Evolutionary conservation across 352 stramenopile species (phyloP).

Genomic region (Phytophthora citrophthora): DNA sequence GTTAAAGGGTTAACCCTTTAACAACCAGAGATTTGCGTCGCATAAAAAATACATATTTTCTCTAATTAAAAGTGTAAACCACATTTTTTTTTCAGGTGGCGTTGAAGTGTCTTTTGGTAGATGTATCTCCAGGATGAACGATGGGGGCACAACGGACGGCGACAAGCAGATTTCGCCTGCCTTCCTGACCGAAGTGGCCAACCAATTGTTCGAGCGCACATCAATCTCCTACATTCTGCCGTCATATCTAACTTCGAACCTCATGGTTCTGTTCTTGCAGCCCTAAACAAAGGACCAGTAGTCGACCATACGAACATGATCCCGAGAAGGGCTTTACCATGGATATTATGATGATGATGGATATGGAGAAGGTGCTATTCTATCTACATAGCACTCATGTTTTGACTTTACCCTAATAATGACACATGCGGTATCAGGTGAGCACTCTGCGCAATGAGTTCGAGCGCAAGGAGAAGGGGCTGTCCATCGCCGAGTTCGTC

Average conservation of each 20-base stretch:
- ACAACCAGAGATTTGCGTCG: too few species aligned
- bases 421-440: slow-evolving; percentile 42
- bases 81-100: too few species aligned
- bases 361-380: slow-evolving; percentile 78
- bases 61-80: too few species aligned
- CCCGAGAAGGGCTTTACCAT: slow-evolving; percentile 88
- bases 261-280: slow-evolving; percentile 5
- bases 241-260: neutral
- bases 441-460: slow-evolving; percentile 86
- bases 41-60: too few species aligned
- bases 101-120: too few species aligned
- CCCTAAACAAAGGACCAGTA: slow-evolving; percentile 13
- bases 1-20: too few species aligned
- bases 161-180: slow-evolving; percentile 32
- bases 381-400: neutral
- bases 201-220: slow-evolving; percentile 26
- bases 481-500: slow-evolving; percentile 88
- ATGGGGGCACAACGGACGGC: slow-evolving; percentile 13
- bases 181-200: slow-evolving; percentile 43
- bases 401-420: slow-evolving; percentile 1
- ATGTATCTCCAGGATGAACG: slow-evolving; percentile 6
- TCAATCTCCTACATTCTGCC: neutral
- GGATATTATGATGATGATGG: slow-evolving; percentile 94
- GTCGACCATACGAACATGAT: slow-evolving; percentile 71
- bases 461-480: slow-evolving; percentile 77